Base-by-base conservation (phyloP, 169 alveolate species). In the Plasmodium ovale region DNA sequence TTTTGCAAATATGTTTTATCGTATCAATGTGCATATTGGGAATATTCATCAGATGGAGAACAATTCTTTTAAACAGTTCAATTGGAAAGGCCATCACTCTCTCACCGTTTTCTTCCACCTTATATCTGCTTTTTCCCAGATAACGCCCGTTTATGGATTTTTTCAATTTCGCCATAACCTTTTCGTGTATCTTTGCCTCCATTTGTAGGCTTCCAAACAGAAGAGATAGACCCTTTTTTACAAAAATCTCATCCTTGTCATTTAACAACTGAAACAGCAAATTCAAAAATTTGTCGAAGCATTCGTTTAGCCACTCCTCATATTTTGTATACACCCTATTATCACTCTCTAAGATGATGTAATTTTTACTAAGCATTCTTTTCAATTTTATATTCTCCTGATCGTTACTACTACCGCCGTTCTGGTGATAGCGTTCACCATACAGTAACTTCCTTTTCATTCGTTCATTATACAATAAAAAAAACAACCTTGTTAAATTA, bases 291-390 rank as follows among this genome's bases (percentile, higher is more conserved):
- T 85, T 85, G 6, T 69, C 91, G 27, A 68, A 85, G 56, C 87
- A 85, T 12, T 68, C 91, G 21, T 85, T 70, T 68, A 85, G 39
- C 91, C 91, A 85, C 29, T 56, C 21, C 10, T 85, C 91, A 42
- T 85, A 85, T 47, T 85, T 58, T 39, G 71, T 85, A 47, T 54
- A 85, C 1, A 16, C 39, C 53, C 21, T 82, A n/a, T 19, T 54
- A 3, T 62, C 51, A 2, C 12, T 65, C 10, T 68, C 62, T 19
- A 85, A 37, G 12, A 85, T 85, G 14, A 85, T 56, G 16, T 21
- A 29, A 56, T 85, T 73, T 16, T 60, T 85, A 23, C 58, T 68
- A 62, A 85, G 54, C 39, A 85, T 14, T 7, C 51, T 25, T 42
- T 70, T 79, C 44, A 79, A 79, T 31, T 56, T 79, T 1, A 14